phyloP scores from a whole-genome alignment of 2,329 filamentous ascomycete species.

The Calonectria honghensis region DNA sequence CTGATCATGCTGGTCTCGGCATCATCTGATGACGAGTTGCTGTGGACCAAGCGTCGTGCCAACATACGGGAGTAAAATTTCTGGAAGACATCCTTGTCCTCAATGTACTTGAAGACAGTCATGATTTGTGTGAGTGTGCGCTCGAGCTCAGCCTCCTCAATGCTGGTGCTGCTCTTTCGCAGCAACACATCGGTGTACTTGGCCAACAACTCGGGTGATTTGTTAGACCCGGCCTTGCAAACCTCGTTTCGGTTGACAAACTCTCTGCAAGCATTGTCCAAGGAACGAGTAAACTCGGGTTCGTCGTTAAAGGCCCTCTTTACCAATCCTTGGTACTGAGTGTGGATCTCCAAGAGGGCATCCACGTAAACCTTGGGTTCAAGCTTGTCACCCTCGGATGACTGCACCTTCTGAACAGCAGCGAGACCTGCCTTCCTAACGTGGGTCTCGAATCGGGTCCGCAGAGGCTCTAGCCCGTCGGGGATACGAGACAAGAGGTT shows the following conservation, averaged over 20 bases:
- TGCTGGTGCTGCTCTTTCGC: constrained; percentile 93
- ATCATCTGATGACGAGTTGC: constrained; percentile 96
- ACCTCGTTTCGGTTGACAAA: constrained; percentile 99
- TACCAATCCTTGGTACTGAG: constrained; percentile 92
- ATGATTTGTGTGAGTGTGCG: constrained; percentile 93
- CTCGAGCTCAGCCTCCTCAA: constrained; percentile 95
- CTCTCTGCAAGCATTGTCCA: constrained; percentile 97
- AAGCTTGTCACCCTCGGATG: constrained; percentile 88
- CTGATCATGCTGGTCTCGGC: constrained; percentile 99
- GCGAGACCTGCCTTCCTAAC: constrained; percentile 91
- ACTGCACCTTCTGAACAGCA: constrained; percentile 92
- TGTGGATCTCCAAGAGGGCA: constrained; percentile 94
- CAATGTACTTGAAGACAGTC: constrained; percentile 99
- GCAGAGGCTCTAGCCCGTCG: constrained; percentile 91
- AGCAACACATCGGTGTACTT: constrained; percentile 96
- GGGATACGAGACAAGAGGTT: constrained; percentile 91
- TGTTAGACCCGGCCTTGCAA: constrained; percentile 94
- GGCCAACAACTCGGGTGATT: constrained; percentile 94
- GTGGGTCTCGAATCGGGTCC: constrained; percentile 91
- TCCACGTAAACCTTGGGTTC: constrained; percentile 99
- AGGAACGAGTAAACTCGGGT: constrained; percentile 94
- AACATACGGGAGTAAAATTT: constrained; percentile 99
- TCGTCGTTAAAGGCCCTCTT: constrained; percentile 95
- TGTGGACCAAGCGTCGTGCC: constrained; percentile 94
- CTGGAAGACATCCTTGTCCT: constrained; percentile 99